A percentile compares a stretch with the other conserved stretches of the same genome.
Evolutionary conservation across 2,329 filamentous ascomycete genomes (phyloP).

Genomic region (Thermomyces lanuginosus): DNA sequence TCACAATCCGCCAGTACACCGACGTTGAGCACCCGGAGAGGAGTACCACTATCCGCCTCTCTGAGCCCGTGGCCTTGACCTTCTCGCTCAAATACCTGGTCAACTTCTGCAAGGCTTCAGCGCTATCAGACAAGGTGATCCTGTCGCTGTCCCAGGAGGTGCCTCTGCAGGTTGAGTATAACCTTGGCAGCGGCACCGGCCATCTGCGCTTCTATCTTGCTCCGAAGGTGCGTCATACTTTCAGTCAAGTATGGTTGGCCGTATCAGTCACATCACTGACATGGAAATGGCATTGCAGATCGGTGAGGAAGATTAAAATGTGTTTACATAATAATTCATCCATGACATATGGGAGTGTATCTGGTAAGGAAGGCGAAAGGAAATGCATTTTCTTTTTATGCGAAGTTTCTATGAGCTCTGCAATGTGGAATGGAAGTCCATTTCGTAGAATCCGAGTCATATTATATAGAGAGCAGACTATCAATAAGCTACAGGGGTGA

Average conservation of each 20-base stretch:
- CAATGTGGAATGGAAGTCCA: too few relatives aligned
- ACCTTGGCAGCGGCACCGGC: slow-evolving; percentile 65
- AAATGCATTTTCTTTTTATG: too few relatives aligned
- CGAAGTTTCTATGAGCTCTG: too few relatives aligned
- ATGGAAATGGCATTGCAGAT: slow-evolving; percentile 36
- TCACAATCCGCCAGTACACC: slow-evolving; percentile 76
- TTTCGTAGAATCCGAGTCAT: too few relatives aligned
- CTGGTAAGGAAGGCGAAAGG: slow-evolving; percentile 9
- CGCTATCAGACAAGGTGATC: slow-evolving; percentile 65
- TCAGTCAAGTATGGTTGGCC: slow-evolving; percentile 1
- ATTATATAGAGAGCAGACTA: too few relatives aligned
- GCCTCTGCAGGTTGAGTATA: slow-evolving; percentile 87
- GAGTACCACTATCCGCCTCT: slow-evolving; percentile 77
- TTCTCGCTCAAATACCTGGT: slow-evolving; percentile 99
- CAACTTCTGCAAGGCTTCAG: slow-evolving; percentile 98
- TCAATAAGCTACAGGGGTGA: too few relatives aligned
- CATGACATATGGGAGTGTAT: too few relatives aligned
- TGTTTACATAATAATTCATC: slow-evolving; percentile 7
- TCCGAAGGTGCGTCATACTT: slow-evolving; percentile 57
- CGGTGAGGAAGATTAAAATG: slow-evolving; percentile 35
- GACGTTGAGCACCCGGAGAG: slow-evolving; percentile 77
- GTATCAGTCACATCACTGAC: slow-evolving; percentile 1
- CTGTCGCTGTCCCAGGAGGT: slow-evolving; percentile 93
- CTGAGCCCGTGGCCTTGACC: slow-evolving; percentile 81
- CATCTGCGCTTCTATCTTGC: slow-evolving; percentile 95